Evolutionary conservation across 1,139 yeast genomes (phyloP).

Genomic region (Ogataea hybrid): DNA sequence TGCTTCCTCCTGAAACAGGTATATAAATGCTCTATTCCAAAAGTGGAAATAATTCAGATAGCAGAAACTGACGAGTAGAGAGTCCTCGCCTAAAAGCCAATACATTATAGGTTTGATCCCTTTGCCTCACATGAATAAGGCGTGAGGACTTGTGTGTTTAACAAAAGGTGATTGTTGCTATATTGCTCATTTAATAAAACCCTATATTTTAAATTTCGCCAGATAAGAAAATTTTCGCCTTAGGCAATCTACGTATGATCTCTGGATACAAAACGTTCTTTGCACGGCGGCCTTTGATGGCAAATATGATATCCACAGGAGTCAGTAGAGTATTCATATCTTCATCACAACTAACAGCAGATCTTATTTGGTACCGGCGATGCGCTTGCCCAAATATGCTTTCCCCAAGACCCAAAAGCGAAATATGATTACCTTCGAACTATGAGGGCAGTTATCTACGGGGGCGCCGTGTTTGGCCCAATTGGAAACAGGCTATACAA

Average conservation of each 20-base stretch:
- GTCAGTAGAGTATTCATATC: slow-evolving; percentile 19
- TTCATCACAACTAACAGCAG: slow-evolving; percentile 10
- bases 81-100: too few species aligned
- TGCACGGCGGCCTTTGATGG: slow-evolving; percentile 22
- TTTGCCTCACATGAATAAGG: too few species aligned
- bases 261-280: slow-evolving; percentile 17
- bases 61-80: background rate
- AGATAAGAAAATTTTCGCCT: slow-evolving; percentile 4
- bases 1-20: too few species aligned
- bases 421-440: slow-evolving; percentile 50
- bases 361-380: slow-evolving; percentile 76
- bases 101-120: too few species aligned
- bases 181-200: slow-evolving; percentile 1
- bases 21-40: slow-evolving; percentile 5
- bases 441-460: slow-evolving; percentile 66
- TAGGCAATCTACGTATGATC: slow-evolving; percentile 4
- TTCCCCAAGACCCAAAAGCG: slow-evolving; percentile 36
- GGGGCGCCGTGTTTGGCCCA: slow-evolving; percentile 76
- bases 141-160: too few species aligned
- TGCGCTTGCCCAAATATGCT: slow-evolving; percentile 60
- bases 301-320: slow-evolving; percentile 28
- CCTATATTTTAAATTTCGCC: background rate
- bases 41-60: slow-evolving; percentile 19
- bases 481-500: slow-evolving; percentile 72
- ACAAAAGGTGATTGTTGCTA: background rate